phyloP scores from a whole-genome alignment of 106 monocot species.

The Platanthera zijinensis region DNA sequence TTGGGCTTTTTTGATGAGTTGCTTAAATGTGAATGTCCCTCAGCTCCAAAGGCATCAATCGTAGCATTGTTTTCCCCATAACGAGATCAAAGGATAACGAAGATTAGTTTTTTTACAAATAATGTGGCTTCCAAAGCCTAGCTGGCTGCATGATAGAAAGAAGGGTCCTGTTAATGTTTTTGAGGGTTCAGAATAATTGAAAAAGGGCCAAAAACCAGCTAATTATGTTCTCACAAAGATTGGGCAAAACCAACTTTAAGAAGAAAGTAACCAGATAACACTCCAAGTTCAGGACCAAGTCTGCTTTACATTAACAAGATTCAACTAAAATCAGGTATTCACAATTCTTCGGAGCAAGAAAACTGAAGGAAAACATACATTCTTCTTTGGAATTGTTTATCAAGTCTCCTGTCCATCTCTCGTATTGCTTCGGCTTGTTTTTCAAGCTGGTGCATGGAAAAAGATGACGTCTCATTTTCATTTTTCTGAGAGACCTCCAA shows the following conservation, averaged over 20 bases:
- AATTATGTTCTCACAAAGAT: too few species aligned
- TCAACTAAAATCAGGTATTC: not conserved
- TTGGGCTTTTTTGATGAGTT: not conserved
- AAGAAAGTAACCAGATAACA: too few species aligned
- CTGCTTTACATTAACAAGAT: too few species aligned
- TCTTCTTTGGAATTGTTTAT: constrained; percentile 65
- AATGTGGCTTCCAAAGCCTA: constrained; percentile 1
- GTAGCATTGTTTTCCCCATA: not conserved
- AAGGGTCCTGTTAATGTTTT: not conserved
- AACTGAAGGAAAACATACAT: constrained; percentile 41
- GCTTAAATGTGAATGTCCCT: not conserved
- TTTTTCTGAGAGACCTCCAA: constrained; percentile 37
- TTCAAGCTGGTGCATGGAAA: constrained; percentile 33
- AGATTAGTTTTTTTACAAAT: not conserved
- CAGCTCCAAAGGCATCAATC: not conserved
- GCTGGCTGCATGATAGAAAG: not conserved
- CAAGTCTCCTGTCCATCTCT: constrained; percentile 61
- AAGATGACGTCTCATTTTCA: constrained; percentile 32
- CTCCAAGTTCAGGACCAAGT: too few species aligned
- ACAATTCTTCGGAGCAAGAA: not conserved
- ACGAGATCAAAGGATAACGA: not conserved
- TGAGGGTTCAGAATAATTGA: not conserved
- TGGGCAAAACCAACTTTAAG: too few species aligned
- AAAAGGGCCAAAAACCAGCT: not conserved
- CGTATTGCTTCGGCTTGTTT: constrained; percentile 42